phyloP scores from a whole-genome alignment of 371 early-diverging fungal species.

The Mortierella sp. region DNA sequence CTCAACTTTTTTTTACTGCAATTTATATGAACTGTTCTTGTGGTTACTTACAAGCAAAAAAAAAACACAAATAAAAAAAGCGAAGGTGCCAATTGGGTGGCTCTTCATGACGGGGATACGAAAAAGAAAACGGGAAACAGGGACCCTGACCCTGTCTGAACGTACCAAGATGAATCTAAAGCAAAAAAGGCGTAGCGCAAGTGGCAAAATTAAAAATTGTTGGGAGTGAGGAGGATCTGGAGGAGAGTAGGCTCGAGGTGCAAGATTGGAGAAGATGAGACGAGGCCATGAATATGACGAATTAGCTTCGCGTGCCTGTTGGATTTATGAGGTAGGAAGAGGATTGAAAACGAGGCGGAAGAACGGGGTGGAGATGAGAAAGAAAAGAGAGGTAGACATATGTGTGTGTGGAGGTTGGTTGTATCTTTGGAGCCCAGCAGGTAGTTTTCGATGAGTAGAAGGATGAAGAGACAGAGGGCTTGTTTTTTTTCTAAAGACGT shows the following conservation, averaged over 20 bases:
- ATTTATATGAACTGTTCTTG: background rate
- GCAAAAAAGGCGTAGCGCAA: too few species aligned
- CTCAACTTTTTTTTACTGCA: background rate
- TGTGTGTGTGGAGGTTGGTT: background rate
- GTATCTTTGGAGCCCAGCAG: background rate
- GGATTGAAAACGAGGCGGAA: background rate
- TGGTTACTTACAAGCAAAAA: background rate
- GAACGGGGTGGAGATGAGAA: background rate
- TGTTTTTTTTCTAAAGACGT: too few species aligned
- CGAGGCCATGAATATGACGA: too few species aligned
- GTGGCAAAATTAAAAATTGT: too few species aligned
- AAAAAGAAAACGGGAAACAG: background rate
- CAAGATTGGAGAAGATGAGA: too few species aligned
- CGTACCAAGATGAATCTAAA: too few species aligned
- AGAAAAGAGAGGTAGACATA: background rate
- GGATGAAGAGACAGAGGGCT: background rate
- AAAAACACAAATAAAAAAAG: background rate
- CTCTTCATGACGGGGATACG: background rate
- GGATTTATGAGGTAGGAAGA: background rate
- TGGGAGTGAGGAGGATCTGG: too few species aligned
- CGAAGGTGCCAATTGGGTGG: background rate
- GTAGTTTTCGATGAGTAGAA: conserved; percentile 5
- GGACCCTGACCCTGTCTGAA: too few species aligned
- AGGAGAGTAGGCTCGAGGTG: too few species aligned
- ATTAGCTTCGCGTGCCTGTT: background rate